Evolutionary conservation across 1,284 basidiomycete species (phyloP).

Genomic region (Exobasidium rhododendri): DNA sequence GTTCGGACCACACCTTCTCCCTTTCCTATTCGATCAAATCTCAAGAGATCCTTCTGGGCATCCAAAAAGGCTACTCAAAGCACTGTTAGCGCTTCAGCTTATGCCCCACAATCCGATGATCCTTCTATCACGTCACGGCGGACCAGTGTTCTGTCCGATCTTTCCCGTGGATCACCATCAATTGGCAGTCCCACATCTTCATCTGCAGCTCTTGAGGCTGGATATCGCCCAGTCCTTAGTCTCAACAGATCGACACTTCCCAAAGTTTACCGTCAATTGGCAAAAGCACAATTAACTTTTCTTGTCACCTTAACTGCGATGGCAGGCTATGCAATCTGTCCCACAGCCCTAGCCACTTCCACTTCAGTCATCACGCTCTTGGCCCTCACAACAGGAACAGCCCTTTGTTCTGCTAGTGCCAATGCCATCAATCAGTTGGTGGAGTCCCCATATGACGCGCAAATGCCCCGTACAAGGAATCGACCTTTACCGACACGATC

Average conservation of each 20-base stretch:
- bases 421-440: constrained; percentile 93
- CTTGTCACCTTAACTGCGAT: constrained; percentile 87
- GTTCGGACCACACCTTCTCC: neutral
- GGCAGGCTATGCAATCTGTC: constrained; percentile 84
- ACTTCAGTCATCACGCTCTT: constrained; percentile 60
- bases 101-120: constrained; percentile 35
- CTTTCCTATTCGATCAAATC: neutral
- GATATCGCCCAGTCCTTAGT: constrained; percentile 30
- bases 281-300: constrained; percentile 83
- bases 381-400: constrained; percentile 81
- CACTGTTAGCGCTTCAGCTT: neutral
- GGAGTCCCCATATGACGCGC: constrained; percentile 92
- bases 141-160: constrained; percentile 15
- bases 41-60: neutral
- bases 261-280: constrained; percentile 69
- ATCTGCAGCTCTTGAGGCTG: constrained; percentile 15
- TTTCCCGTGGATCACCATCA: neutral
- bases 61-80: neutral
- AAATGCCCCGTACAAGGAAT: constrained; percentile 86
- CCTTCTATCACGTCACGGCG: constrained; percentile 29
- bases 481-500: constrained; percentile 82
- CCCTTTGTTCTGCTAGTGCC: constrained; percentile 85
- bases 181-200: constrained; percentile 12
- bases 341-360: constrained; percentile 31
- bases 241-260: constrained; percentile 21